A percentile compares a stretch with the other conserved stretches of the same genome.
Evolutionary conservation across 2,329 filamentous ascomycete species (phyloP).

Genomic region (Plectosphaerella sp.): DNA sequence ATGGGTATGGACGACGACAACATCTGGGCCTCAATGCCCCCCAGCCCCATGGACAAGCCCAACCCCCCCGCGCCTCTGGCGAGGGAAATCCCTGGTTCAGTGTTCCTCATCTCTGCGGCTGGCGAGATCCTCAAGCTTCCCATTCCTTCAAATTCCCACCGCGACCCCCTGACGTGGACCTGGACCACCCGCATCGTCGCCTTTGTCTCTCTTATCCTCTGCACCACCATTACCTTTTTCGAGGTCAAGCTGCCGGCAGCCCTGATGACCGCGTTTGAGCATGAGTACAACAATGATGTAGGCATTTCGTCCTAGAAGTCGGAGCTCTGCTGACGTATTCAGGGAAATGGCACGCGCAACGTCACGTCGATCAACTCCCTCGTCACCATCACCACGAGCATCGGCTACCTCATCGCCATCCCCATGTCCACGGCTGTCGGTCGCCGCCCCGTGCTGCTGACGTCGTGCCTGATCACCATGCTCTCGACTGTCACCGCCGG

Average conservation of each 20-base stretch:
- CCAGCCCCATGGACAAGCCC: slow-evolving; percentile 1
- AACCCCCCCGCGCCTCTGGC: not conserved
- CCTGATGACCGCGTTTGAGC: slow-evolving; percentile 13
- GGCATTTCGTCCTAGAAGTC: not conserved
- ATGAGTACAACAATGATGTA: slow-evolving; percentile 16
- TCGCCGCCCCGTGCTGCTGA: slow-evolving; percentile 27
- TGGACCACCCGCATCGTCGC: slow-evolving; percentile 12
- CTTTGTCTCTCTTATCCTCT: slow-evolving; percentile 12
- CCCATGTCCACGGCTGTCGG: slow-evolving; percentile 30
- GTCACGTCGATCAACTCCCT: slow-evolving; percentile 19
- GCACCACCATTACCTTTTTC: slow-evolving; percentile 14
- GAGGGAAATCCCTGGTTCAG: slow-evolving; percentile 16
- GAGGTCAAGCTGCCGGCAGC: slow-evolving; percentile 15
- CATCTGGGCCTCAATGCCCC: not conserved
- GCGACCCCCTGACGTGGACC: slow-evolving; percentile 24
- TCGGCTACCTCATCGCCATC: slow-evolving; percentile 30
- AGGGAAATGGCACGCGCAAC: slow-evolving; percentile 14
- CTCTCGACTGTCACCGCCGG: slow-evolving; percentile 19
- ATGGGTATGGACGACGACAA: not conserved
- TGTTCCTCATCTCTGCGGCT: slow-evolving; percentile 25
- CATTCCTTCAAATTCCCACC: slow-evolving; percentile 22
- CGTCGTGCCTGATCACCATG: slow-evolving; percentile 14
- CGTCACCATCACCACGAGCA: slow-evolving; percentile 25
- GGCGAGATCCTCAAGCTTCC: slow-evolving; percentile 23
- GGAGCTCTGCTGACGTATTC: not conserved